phyloP scores from a whole-genome alignment of 163 green algal species.

The Chloromonas sp. region DNA sequence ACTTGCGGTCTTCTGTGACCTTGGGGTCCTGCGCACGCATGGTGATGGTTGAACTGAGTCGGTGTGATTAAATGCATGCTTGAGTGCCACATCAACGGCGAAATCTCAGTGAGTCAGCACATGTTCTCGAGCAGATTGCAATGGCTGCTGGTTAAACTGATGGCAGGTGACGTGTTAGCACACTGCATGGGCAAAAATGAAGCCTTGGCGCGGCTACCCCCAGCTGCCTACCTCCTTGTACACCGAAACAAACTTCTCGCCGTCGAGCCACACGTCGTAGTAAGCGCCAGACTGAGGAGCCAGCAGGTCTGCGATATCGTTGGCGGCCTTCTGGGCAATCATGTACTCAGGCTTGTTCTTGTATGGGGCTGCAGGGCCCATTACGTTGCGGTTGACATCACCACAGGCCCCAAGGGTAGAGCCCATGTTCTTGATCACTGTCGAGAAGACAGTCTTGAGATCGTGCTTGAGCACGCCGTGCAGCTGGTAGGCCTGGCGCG shows the following conservation, averaged over 20 bases:
- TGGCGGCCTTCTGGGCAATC: constrained; percentile 65
- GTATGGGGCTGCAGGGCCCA: constrained; percentile 76
- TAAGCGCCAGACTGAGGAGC: constrained; percentile 95
- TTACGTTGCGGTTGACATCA: constrained; percentile 91
- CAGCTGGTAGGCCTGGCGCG: constrained; percentile 96
- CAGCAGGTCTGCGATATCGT: constrained; percentile 95
- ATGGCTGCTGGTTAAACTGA: no score
- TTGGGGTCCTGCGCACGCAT: constrained; percentile 70
- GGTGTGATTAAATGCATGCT: no score
- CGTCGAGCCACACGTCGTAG: constrained; percentile 99
- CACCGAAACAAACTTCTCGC: constrained; percentile 90
- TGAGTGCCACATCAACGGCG: no score
- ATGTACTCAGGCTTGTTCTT: constrained; percentile 82
- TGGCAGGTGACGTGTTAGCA: no score
- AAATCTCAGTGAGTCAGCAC: no score
- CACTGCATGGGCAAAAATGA: no score
- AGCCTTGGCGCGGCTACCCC: no score
- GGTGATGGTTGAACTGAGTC: no score
- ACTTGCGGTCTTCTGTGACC: constrained; percentile 80
- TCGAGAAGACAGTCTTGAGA: constrained; percentile 96
- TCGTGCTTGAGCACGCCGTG: constrained; percentile 97
- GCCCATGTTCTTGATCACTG: constrained; percentile 98
- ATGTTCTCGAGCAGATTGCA: no score
- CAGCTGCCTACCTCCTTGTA: constrained; percentile 67
- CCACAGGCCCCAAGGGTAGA: constrained; percentile 93